Conservation (phyloP, 2,329 filamentous ascomycete species). For the Fusarium buharicum region DNA sequence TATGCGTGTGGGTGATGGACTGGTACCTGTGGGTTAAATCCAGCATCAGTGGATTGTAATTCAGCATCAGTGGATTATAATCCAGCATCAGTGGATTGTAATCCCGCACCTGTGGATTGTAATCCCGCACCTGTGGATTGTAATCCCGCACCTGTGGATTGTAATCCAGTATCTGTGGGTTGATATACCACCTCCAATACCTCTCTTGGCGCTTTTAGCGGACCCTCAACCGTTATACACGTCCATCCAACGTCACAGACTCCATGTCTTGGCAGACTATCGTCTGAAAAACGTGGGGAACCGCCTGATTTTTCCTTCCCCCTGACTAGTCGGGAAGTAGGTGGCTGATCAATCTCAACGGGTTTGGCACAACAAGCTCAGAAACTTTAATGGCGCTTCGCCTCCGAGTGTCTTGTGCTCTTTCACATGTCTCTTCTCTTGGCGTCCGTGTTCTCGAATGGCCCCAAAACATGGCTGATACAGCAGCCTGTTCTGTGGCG, state of each 20-base stretch:
- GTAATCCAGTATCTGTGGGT: too few species aligned
- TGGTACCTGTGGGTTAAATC: too few species aligned
- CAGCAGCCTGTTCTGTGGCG: too few species aligned
- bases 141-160: too few species aligned
- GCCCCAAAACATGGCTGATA: neutral
- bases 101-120: too few species aligned
- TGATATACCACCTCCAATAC: too few species aligned
- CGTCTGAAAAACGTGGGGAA: slow-evolving; percentile 29
- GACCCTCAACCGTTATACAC: neutral
- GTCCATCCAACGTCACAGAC: slow-evolving; percentile 11
- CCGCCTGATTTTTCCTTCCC: slow-evolving; percentile 2
- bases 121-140: too few species aligned
- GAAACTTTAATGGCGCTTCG: slow-evolving; percentile 1
- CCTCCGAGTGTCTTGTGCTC: neutral
- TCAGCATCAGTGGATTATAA: too few species aligned
- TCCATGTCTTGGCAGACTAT: slow-evolving; percentile 21
- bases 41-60: too few species aligned
- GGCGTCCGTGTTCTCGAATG: neutral
- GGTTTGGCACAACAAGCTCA: neutral
- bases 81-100: too few species aligned
- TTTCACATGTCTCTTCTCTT: neutral
- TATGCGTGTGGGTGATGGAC: too few species aligned
- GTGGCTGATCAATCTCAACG: slow-evolving; percentile 13
- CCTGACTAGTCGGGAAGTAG: neutral
- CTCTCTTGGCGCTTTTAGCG: too few species aligned